These are phyloP conservation scores for Trifolium pratense DNA, from an alignment of 306 rosid species.

Conservation along the genomic window DNA sequence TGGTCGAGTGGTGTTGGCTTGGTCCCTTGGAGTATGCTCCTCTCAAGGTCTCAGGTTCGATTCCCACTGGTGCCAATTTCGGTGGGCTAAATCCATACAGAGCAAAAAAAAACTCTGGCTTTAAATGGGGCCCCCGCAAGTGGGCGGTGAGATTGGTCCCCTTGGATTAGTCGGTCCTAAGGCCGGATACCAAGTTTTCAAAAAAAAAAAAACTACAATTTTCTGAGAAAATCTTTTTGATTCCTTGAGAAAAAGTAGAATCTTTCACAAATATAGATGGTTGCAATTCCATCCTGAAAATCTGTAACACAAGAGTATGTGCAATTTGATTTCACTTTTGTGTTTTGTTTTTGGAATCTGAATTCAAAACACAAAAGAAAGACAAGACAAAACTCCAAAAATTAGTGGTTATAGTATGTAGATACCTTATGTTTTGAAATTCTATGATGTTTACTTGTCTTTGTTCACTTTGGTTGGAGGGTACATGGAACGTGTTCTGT, in stretches of 20 bases:
- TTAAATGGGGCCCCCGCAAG: too few species aligned
- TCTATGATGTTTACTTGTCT: constrained; percentile 43
- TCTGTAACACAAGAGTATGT: constrained; percentile 4
- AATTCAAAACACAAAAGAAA: constrained; percentile 30
- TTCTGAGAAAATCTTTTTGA: not conserved
- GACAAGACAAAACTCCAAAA: constrained; percentile 32
- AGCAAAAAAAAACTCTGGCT: too few species aligned
- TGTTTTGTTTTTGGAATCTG: constrained; percentile 26
- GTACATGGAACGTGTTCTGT: constrained; percentile 44
- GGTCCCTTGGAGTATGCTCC: too few species aligned
- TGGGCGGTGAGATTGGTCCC: too few species aligned
- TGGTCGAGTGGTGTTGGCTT: too few species aligned
- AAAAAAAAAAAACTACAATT: too few species aligned
- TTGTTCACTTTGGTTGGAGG: constrained; percentile 42
- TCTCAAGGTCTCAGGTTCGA: too few species aligned
- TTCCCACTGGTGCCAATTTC: too few species aligned
- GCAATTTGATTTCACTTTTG: not conserved
- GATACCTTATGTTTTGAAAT: constrained; percentile 27
- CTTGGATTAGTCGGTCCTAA: too few species aligned
- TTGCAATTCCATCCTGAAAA: constrained; percentile 40
- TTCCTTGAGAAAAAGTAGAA: constrained; percentile 41
- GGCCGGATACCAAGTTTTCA: too few species aligned
- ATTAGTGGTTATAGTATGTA: constrained; percentile 29
- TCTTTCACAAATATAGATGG: constrained; percentile 51
- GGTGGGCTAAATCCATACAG: too few species aligned